Percentiles rank a stretch among this genome's conserved stretches.
phyloP scores from a whole-genome alignment of 2,329 filamentous ascomycete species.

The Trichoderma atroviride region DNA sequence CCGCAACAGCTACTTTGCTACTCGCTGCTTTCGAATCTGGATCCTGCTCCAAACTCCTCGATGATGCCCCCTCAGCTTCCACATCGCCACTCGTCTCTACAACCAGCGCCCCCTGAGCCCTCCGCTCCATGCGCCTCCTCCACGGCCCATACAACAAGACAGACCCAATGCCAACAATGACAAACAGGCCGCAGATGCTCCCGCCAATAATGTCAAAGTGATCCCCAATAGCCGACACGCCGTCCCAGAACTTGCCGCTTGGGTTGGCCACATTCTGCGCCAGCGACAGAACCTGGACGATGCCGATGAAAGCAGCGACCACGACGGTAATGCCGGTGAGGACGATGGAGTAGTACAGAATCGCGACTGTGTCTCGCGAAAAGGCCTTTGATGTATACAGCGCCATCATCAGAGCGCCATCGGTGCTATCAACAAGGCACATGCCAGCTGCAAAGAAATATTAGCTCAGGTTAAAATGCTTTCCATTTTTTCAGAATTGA shows the following conservation, averaged over 20 bases:
- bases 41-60: not conserved
- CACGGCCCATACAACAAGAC: constrained; percentile 79
- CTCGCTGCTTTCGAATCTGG: not conserved
- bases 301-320: constrained; percentile 82
- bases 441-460: constrained; percentile 68
- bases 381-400: constrained; percentile 83
- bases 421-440: constrained; percentile 90
- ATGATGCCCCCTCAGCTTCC: constrained; percentile 17
- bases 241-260: constrained; percentile 83
- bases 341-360: constrained; percentile 91
- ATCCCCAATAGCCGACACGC: constrained; percentile 74
- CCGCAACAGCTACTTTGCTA: not conserved
- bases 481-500: not conserved
- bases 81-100: constrained; percentile 27
- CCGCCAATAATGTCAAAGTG: constrained; percentile 86
- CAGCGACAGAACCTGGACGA: constrained; percentile 80
- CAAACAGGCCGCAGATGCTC: constrained; percentile 80
- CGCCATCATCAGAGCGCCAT: constrained; percentile 93
- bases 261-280: constrained; percentile 75
- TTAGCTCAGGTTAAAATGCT: no score
- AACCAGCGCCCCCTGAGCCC: constrained; percentile 7
- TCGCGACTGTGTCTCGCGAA: constrained; percentile 80
- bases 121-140: constrained; percentile 55
- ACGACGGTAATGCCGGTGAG: constrained; percentile 81
- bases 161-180: constrained; percentile 74